These are phyloP conservation scores for Chalaropsis thielavioides DNA, from an alignment of 2,329 filamentous ascomycete species.

Conservation along the genomic window DNA sequence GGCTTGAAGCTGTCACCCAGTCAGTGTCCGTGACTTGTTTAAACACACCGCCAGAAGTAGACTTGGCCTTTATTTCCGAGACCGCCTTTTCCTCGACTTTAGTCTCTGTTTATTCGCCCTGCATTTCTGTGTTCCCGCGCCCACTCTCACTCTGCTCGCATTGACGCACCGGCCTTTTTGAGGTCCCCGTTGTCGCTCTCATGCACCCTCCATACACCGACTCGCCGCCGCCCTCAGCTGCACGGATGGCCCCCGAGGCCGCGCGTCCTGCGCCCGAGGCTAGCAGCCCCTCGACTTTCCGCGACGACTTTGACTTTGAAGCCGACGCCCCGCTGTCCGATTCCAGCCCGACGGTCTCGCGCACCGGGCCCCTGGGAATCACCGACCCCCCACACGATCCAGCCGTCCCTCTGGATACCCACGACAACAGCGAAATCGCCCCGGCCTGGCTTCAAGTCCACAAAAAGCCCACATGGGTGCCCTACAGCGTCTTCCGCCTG, in stretches of 20 bases:
- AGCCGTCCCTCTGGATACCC: constrained; percentile 9
- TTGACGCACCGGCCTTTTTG: background rate
- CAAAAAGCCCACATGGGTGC: constrained; percentile 44
- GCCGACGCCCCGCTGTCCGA: constrained; percentile 31
- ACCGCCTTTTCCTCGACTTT: background rate
- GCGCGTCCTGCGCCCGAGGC: background rate
- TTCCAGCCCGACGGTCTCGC: constrained; percentile 17
- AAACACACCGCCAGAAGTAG: background rate
- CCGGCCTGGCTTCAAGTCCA: constrained; percentile 38
- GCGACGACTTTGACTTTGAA: constrained; percentile 21
- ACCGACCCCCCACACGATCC: constrained; percentile 29
- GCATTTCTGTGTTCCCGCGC: background rate
- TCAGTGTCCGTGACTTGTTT: background rate
- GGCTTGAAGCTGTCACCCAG: background rate
- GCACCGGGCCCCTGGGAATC: constrained; percentile 30
- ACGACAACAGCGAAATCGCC: constrained; percentile 2
- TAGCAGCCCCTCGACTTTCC: background rate
- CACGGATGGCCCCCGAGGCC: background rate
- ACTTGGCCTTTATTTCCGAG: background rate
- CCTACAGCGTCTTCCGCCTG: constrained; percentile 38
- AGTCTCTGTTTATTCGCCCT: background rate
- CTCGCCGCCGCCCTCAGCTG: background rate
- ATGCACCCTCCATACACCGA: background rate
- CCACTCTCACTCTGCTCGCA: background rate
- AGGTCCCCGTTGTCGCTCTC: background rate